Base-by-base conservation (phyloP, 495 filamentous ascomycete species). In the Trichoderma orchidacearum region DNA sequence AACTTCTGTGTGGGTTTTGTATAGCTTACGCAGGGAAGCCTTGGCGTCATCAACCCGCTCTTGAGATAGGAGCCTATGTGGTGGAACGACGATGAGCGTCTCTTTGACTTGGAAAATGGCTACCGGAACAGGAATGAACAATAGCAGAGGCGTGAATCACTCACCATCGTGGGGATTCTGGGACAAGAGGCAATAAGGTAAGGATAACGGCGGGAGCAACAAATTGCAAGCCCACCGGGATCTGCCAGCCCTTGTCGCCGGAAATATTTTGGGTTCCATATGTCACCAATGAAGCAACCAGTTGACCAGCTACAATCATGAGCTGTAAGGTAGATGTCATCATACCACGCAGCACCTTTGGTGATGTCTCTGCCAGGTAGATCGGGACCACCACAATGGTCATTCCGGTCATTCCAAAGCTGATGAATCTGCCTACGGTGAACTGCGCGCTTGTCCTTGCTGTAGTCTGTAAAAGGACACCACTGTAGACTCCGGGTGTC, bases 131-230 rank as follows among this genome's bases (percentile, higher is more conserved):
- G n/a, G n/a, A n/a, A n/a, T n/a, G n/a, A n/a, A n/a, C n/a, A n/a
- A n/a, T n/a, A n/a, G n/a, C n/a, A n/a, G n/a, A n/a, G n/a, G n/a
- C n/a, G n/a, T n/a, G n/a, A n/a, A n/a, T n/a, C 3, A 17, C 41
- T 27, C 65, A 63, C 70, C 70, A 72, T 48, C 70, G 59, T 0
- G 70, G 70, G 18, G 64, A 66, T 59, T 72, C 70, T 15, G 70
- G 70, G 9, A 72, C 55, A 56, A 63, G 69, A 29, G 64, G 62
- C 17, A 71, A 65, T 0, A 64, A 60, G 2, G 65, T 28, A 25
- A 67, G 61, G 4, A 72, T 65, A 30, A 70, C 56, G 21, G 62
- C 65, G 3, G 68, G 67, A 13, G 64, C 64, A 50, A 72, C 50
- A 58, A 72, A 64, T 51, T 72, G 69, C 51, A 68, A 62, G 62